These are phyloP conservation scores for Clonostachys byssicola DNA, from an alignment of 2,329 filamentous ascomycete species.

Conservation along the genomic window DNA sequence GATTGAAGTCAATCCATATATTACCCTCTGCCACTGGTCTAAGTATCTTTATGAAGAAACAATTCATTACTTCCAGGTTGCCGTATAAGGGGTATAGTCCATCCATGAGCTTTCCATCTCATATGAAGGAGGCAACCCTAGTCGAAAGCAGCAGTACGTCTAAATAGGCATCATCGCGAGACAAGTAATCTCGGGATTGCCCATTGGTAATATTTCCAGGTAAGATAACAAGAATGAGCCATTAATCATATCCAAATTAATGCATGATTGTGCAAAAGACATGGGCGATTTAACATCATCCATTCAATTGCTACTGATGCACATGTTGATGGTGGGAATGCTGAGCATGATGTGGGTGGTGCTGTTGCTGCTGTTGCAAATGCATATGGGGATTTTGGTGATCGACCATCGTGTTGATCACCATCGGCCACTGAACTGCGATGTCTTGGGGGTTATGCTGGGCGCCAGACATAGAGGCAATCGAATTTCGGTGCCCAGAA, in stretches of 20 bases:
- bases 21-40: too few species aligned
- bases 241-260: neutral
- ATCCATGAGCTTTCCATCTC: too few species aligned
- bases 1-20: too few species aligned
- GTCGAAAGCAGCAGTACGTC: neutral
- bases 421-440: slow-evolving; percentile 20
- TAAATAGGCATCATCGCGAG: neutral
- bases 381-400: neutral
- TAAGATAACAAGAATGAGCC: neutral
- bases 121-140: too few species aligned
- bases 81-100: too few species aligned
- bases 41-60: too few species aligned
- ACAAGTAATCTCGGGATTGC: neutral
- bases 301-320: neutral
- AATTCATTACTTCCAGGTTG: too few species aligned
- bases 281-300: too few species aligned
- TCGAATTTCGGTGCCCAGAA: neutral
- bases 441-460: slow-evolving; percentile 11
- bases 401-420: slow-evolving; percentile 16
- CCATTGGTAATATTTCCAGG: neutral
- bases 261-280: neutral
- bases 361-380: neutral
- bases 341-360: neutral
- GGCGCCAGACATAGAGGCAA: neutral
- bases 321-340: neutral